Percentiles rank a stretch among this genome's conserved stretches.
Conservation (phyloP, 371 early-diverging fungal genomes). For the Mucor velutinosus region DNA sequence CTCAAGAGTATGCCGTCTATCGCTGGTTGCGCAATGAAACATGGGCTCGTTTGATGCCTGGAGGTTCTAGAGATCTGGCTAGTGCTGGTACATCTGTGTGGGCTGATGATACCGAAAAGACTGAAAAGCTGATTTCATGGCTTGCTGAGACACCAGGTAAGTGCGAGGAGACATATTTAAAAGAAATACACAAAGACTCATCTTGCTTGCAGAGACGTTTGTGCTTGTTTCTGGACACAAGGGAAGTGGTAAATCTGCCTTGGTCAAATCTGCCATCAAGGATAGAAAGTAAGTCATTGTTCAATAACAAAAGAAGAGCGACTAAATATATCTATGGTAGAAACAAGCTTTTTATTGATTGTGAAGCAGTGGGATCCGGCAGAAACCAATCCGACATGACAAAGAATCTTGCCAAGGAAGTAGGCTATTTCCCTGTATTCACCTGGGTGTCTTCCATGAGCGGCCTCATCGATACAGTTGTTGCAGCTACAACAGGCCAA, state of each 20-base stretch:
- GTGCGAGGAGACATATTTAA: background rate
- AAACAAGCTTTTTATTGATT: slow-evolving; percentile 77
- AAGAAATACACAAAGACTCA: background rate
- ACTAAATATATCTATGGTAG: slow-evolving; percentile 23
- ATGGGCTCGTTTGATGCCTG: slow-evolving; percentile 46
- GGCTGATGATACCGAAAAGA: slow-evolving; percentile 66
- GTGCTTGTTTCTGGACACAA: slow-evolving; percentile 62
- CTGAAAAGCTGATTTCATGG: slow-evolving; percentile 59
- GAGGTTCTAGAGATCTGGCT: background rate
- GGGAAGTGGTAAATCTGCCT: slow-evolving; percentile 62
- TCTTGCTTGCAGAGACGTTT: slow-evolving; percentile 53
- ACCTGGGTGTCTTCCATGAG: slow-evolving; percentile 73
- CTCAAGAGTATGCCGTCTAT: slow-evolving; percentile 62
- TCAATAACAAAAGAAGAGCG: background rate
- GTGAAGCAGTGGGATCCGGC: slow-evolving; percentile 74
- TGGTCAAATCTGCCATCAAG: slow-evolving; percentile 57
- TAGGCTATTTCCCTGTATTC: slow-evolving; percentile 86
- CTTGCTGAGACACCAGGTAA: slow-evolving; percentile 72
- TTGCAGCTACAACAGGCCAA: slow-evolving; percentile 85
- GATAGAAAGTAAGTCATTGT: slow-evolving; percentile 43
- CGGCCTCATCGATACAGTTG: slow-evolving; percentile 74
- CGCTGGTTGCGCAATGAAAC: slow-evolving; percentile 70
- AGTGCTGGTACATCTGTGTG: slow-evolving; percentile 39
- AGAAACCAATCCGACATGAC: slow-evolving; percentile 74
- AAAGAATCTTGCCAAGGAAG: slow-evolving; percentile 66